Conservation (phyloP, 1,284 basidiomycete genomes). For the Apiotrichum brassicae region DNA sequence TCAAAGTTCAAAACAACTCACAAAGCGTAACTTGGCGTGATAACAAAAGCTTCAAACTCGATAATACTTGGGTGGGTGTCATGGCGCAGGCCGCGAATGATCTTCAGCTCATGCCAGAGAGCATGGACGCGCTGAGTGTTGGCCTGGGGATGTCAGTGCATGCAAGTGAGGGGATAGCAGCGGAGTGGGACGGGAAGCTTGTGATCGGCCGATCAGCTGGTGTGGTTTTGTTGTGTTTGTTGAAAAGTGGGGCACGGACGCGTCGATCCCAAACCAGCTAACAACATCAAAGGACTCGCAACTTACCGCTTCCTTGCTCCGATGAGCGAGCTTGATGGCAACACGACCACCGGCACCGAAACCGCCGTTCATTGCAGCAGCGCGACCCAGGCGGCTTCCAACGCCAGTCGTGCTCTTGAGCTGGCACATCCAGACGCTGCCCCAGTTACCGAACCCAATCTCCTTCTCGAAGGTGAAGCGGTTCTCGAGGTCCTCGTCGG, state of each 20-base stretch:
- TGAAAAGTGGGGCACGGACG: too few relatives aligned
- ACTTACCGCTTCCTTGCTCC: conserved; percentile 58
- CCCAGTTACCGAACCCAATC: conserved; percentile 47
- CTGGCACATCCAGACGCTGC: conserved; percentile 40
- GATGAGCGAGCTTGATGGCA: conserved; percentile 82
- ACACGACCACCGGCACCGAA: conserved; percentile 51
- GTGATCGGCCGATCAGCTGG: too few relatives aligned
- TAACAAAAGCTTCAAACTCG: conserved; percentile 83
- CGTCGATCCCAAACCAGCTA: too few relatives aligned
- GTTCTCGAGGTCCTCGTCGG: conserved; percentile 35
- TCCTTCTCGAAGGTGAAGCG: conserved; percentile 37
- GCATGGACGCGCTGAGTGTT: conserved; percentile 61
- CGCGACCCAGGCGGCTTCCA: conserved; percentile 20
- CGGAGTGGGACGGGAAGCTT: too few relatives aligned
- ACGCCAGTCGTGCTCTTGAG: conserved; percentile 7
- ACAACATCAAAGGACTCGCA: too few relatives aligned
- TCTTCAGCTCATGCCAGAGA: conserved; percentile 93
- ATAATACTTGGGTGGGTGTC: conserved; percentile 85
- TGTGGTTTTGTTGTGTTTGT: too few relatives aligned
- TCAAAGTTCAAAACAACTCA: conserved; percentile 47
- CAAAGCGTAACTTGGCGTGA: conserved; percentile 83
- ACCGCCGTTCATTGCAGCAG: conserved; percentile 24
- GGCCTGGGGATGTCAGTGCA: conserved; percentile 1
- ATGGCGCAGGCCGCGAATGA: conserved; percentile 68
- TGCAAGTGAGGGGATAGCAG: too few relatives aligned